A percentile compares a stretch with the other conserved stretches of the same genome.
Conservation (phyloP, 345 rosid genomes). For the Aquilaria yunnanensis region DNA sequence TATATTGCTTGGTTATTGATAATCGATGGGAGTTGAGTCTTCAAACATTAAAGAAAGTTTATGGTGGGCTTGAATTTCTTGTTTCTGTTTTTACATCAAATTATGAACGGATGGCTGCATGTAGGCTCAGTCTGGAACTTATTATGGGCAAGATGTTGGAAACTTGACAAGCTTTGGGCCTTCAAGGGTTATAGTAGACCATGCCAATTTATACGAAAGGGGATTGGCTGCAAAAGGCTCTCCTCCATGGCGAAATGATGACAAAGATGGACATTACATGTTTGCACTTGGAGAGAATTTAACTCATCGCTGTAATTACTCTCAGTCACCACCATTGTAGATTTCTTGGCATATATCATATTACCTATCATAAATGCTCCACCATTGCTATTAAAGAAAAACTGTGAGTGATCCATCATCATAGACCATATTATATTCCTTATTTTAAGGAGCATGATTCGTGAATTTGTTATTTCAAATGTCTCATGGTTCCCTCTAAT, state of each 20-base stretch:
- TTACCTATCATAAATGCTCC: no score
- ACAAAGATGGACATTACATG: conserved; percentile 76
- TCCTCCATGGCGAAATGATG: conserved; percentile 65
- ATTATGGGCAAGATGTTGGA: conserved; percentile 56
- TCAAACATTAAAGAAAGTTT: conserved; percentile 3
- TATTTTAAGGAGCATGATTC: no score
- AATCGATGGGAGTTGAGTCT: conserved; percentile 12
- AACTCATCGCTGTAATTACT: conserved; percentile 65
- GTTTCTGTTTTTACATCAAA: conserved; percentile 26
- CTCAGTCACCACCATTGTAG: conserved; percentile 25
- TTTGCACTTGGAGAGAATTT: conserved; percentile 68
- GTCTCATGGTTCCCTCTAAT: no score
- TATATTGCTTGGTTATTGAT: background rate
- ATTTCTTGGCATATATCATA: background rate
- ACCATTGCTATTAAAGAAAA: no score
- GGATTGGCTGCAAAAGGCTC: conserved; percentile 55
- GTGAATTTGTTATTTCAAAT: no score
- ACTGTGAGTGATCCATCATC: no score
- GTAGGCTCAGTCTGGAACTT: conserved; percentile 66
- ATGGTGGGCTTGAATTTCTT: conserved; percentile 20
- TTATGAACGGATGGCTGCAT: conserved; percentile 50
- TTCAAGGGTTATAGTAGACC: conserved; percentile 41
- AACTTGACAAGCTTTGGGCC: conserved; percentile 51
- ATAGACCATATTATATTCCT: no score
- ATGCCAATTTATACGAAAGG: conserved; percentile 40